A percentile compares a stretch with the other conserved stretches of the same genome.
Conservation (phyloP, 192 early-diverging fungal species). For the Coemansia sp. region DNA sequence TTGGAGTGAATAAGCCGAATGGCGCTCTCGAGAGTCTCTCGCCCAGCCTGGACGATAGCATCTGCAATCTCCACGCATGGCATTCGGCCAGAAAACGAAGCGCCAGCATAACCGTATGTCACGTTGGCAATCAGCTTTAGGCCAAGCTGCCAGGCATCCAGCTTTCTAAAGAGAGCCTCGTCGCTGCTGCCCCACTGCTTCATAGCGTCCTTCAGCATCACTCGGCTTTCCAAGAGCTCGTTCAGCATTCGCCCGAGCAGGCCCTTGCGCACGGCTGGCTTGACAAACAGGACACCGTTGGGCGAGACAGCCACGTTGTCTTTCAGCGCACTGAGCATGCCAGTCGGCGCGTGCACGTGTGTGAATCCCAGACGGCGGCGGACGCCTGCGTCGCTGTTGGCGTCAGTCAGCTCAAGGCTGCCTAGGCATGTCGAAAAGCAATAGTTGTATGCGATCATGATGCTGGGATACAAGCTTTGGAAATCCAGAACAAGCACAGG, state of each 20-base stretch:
- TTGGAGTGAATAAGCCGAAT: conserved; percentile 68
- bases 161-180: conserved; percentile 58
- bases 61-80: conserved; percentile 90
- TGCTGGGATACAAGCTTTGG: conserved; percentile 91
- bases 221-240: conserved; percentile 87
- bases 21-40: conserved; percentile 78
- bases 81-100: conserved; percentile 88
- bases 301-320: conserved; percentile 78
- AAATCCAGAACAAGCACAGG: conserved; percentile 93
- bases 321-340: conserved; percentile 63
- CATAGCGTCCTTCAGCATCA: conserved; percentile 90
- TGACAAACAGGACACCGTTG: conserved; percentile 87
- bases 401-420: conserved; percentile 20
- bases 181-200: conserved; percentile 56
- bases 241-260: conserved; percentile 79
- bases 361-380: conserved; percentile 67
- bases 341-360: conserved; percentile 62
- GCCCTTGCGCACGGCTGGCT: conserved; percentile 79
- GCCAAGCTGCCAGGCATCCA: conserved; percentile 84
- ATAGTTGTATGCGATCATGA: conserved; percentile 97
- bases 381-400: conserved; percentile 16
- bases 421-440: conserved; percentile 95
- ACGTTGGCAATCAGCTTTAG: conserved; percentile 94
- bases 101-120: conserved; percentile 88
- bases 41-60: conserved; percentile 85